Percentiles rank a stretch among this genome's conserved stretches.
phyloP scores from a whole-genome alignment of 352 stramenopile species.

The Globisporangium emineosum region DNA sequence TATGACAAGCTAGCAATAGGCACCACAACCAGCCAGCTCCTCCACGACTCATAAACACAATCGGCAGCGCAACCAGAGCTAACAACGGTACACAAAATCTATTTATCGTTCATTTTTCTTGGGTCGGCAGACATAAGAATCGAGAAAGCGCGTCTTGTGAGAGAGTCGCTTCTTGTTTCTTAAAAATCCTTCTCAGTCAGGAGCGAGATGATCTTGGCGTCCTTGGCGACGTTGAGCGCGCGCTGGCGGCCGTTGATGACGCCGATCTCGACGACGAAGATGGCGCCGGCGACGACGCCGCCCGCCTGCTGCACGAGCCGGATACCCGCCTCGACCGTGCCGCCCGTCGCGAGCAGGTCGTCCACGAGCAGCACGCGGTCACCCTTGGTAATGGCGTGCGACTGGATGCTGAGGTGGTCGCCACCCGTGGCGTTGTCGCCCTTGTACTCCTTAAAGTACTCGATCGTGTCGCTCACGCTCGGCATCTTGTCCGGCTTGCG shows the following conservation, averaged over 20 bases:
- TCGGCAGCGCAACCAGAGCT: no score
- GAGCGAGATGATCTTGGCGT: constrained; percentile 55
- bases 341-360: constrained; percentile 96
- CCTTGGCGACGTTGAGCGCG: constrained; percentile 35
- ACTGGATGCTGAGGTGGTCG: constrained; percentile 88
- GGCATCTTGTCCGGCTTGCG: constrained; percentile 98
- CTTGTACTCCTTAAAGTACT: constrained; percentile 94
- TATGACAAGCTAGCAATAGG: no score
- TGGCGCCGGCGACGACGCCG: constrained; percentile 86
- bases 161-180: not conserved
- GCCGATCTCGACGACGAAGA: constrained; percentile 95
- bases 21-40: no score
- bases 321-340: constrained; percentile 89
- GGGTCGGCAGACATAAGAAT: no score
- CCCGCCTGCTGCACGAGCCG: constrained; percentile 86
- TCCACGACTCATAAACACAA: no score
- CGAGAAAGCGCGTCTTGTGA: no score
- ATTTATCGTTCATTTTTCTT: no score
- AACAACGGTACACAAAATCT: no score
- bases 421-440: constrained; percentile 82
- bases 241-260: constrained; percentile 54
- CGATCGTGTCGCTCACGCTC: constrained; percentile 87
- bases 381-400: constrained; percentile 64
- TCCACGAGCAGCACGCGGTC: constrained; percentile 95
- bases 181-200: constrained; percentile 74